Evolutionary conservation across 2,329 filamentous ascomycete genomes (phyloP).

Genomic region (Fulvia fulva): DNA sequence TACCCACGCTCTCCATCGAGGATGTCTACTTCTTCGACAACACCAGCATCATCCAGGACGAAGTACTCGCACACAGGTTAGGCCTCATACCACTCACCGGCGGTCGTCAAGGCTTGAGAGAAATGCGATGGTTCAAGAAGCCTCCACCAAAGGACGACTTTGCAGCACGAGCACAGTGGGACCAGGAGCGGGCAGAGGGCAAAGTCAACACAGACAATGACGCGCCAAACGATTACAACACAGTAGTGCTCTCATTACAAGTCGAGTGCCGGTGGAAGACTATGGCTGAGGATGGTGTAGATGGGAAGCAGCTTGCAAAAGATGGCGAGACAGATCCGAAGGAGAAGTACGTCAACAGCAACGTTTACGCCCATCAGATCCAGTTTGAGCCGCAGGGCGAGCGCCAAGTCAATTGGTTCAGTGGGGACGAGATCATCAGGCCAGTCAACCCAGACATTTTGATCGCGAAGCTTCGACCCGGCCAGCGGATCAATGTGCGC

Average conservation of each 20-base stretch:
- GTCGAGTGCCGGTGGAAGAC: conserved; percentile 76
- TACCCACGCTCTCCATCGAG: conserved; percentile 92
- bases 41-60: conserved; percentile 95
- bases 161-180: conserved; percentile 36
- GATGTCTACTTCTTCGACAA: conserved; percentile 92
- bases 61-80: conserved; percentile 85
- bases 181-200: conserved; percentile 40
- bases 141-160: conserved; percentile 57
- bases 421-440: conserved; percentile 57
- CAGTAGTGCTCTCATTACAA: conserved; percentile 71
- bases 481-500: conserved; percentile 78
- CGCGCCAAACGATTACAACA: conserved; percentile 73
- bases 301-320: conserved; percentile 54
- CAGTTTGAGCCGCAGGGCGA: conserved; percentile 71
- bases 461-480: conserved; percentile 87
- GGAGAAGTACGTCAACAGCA: conserved; percentile 80
- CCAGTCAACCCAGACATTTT: conserved; percentile 89
- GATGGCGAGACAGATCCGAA: conserved; percentile 73
- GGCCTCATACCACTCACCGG: conserved; percentile 88
- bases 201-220: conserved; percentile 42
- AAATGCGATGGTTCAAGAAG: conserved; percentile 78
- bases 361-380: conserved; percentile 56
- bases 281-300: conserved; percentile 32
- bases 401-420: conserved; percentile 64
- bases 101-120: conserved; percentile 70